Base-by-base conservation (phyloP, 2,329 filamentous ascomycete genomes). In the Colletotrichum phormii region DNA sequence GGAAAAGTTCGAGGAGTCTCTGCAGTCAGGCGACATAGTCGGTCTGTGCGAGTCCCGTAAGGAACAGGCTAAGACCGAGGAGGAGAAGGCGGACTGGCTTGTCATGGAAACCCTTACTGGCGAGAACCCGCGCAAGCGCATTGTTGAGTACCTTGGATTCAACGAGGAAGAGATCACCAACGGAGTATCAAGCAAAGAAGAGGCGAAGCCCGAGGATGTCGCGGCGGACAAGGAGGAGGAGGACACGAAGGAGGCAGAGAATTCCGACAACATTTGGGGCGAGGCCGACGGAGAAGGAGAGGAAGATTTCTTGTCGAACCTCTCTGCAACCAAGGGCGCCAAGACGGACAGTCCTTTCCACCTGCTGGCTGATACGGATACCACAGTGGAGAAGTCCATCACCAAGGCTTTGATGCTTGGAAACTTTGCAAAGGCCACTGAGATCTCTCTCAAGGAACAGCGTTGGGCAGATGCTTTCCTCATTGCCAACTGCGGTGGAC, bases 391-490 rank as follows among this genome's bases (percentile, higher is more conserved):
- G 79, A 94, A 94, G 83, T 88, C 90, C 70, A 95, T 99, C 75
- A 98, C 97, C 4, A 92, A 91, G 77, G 93, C 96, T 37, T 84
- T 99, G 71, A 93, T 98, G 85, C 88, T 98, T 11, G 97, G 97
- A 8, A 90, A 97, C 75, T 99, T 99, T 78, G 91, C 95, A 70
- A 93, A 93, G 80, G 97, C 97, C 22, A 92, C 97, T 71, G 94
- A 97, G 69, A 90, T 98, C 64, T 98, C 95, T 77, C 85, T 99
- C 18, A 92, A 94, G 78, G 95, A 98, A 82, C 92, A 97, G 76
- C 92, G 95, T 65, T 91, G 98, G 81, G 97, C 97, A 0, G 97
- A 99, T 84, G 97, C 97, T 51, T 98, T 99, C 84, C 95, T 99
- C 86, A 96, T 99, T 80, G 97, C 97, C 59, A 98, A 98, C 78